Evolutionary conservation across 257 asterid genomes (phyloP).

Genomic region (Ballota nigra): DNA sequence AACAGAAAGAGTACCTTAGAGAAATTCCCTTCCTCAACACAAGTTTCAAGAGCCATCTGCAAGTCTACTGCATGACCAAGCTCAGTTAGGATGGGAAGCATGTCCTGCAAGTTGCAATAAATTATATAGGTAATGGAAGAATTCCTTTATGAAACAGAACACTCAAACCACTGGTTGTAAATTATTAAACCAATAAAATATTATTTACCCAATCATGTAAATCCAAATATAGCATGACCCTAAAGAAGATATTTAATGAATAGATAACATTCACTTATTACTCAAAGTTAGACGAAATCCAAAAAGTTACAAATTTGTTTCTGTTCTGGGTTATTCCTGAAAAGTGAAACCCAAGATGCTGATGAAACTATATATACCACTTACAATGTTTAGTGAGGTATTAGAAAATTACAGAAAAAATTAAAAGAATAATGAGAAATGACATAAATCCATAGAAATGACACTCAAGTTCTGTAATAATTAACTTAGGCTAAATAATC

Average conservation of each 20-base stretch:
- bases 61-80: slow-evolving; percentile 78
- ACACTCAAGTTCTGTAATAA: slow-evolving; percentile 3
- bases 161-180: slow-evolving; percentile 5
- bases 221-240: background rate
- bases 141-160: slow-evolving; percentile 8
- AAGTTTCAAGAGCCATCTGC: slow-evolving; percentile 82
- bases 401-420: background rate
- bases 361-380: background rate
- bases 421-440: slow-evolving; percentile 6
- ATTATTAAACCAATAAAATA: too few relatives aligned
- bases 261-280: background rate
- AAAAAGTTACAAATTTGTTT: background rate
- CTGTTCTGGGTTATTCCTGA: background rate
- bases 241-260: background rate
- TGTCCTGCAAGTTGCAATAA: slow-evolving; percentile 57
- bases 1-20: slow-evolving; percentile 63
- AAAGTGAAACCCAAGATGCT: background rate
- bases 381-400: background rate
- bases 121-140: slow-evolving; percentile 10
- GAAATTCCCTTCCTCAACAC: slow-evolving; percentile 80
- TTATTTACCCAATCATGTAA: too few relatives aligned
- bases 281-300: background rate
- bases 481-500: slow-evolving; percentile 1
- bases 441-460: background rate
- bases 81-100: slow-evolving; percentile 84